Conservation (phyloP, 2,329 filamentous ascomycete genomes). For the Bipolaris oryzae region DNA sequence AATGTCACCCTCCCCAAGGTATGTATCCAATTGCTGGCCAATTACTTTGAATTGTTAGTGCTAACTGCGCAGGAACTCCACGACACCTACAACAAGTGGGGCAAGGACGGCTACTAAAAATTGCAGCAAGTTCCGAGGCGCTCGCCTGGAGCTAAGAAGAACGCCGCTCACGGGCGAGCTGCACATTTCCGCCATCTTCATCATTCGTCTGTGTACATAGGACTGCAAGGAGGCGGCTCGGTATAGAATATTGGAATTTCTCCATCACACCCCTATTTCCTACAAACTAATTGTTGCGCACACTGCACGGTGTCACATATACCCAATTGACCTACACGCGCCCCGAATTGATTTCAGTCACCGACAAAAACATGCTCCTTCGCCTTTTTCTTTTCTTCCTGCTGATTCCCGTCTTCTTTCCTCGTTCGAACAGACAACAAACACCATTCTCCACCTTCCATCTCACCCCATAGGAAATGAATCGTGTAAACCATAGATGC, state of each 20-base stretch:
- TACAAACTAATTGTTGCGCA: not conserved
- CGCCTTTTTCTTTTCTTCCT: no score
- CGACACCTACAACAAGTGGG: slow-evolving; percentile 99
- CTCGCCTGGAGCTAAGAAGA: slow-evolving; percentile 1
- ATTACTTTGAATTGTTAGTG: not conserved
- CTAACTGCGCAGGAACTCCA: slow-evolving; percentile 71
- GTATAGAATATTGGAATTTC: slow-evolving; percentile 10
- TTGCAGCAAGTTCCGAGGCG: not conserved
- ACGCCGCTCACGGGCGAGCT: not conserved
- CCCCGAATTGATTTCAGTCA: not conserved
- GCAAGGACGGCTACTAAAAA: slow-evolving; percentile 83
- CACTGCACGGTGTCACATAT: not conserved
- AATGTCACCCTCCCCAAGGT: slow-evolving; percentile 87
- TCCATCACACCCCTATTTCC: slow-evolving; percentile 1
- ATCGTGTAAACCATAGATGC: not conserved
- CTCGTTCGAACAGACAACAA: not conserved
- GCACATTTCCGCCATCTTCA: slow-evolving; percentile 3
- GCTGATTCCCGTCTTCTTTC: not conserved
- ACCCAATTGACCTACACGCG: not conserved
- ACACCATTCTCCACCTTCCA: not conserved
- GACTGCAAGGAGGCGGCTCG: slow-evolving; percentile 7
- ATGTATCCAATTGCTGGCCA: slow-evolving; percentile 2
- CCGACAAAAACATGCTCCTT: not conserved
- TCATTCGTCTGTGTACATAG: slow-evolving; percentile 28
- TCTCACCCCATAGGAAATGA: not conserved